Evolutionary conservation across 306 rosid species (phyloP), one percentile per base, ranked within the genome.

Genomic region (Herpetospermum pedunculosum): DNA sequence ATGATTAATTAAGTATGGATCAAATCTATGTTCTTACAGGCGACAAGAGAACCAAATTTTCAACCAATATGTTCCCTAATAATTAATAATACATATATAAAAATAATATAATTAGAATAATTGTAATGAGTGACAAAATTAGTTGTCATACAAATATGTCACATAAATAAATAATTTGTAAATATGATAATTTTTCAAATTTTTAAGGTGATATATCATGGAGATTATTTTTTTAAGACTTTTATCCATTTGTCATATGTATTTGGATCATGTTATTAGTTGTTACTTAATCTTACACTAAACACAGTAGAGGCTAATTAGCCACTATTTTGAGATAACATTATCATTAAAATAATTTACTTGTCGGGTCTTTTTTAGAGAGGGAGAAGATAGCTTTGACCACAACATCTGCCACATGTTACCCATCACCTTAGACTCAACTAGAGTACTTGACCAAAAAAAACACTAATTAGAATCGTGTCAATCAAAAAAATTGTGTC

Each of bases 41-140:
- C 30, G 70, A 63, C 70, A 63, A 63, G 48, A 63, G 70, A n/a
- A 37, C 2, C 29, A 63, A 63, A 63, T 35, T 63, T 63, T 63
- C 70, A 37, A 63, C 70, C 30, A 35, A 19, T 37, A 37, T 63
- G 70, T 63, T 63, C 70, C 30, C 48, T 58, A 6, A 29, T 58
- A 13, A 58, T 28, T 2, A 58, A 1, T 58, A 58, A 5, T 58
- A 13, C 0, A 58, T 29, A 26, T 28, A 8, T 37, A 28, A 35
- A 53, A 16, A 53, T 19, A 2, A 50, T 50, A 23, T n/a, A n/a
- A n/a, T n/a, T n/a, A n/a, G n/a, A n/a, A n/a, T n/a, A n/a, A n/a
- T n/a, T n/a, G n/a, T n/a, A n/a, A n/a, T n/a, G n/a, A n/a, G n/a
- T n/a, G n/a, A n/a, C n/a, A n/a, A n/a, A n/a, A n/a, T n/a, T n/a